Evolutionary conservation across 2,329 filamentous ascomycete genomes (phyloP).

Genomic region (Aspergillus floridensis): DNA sequence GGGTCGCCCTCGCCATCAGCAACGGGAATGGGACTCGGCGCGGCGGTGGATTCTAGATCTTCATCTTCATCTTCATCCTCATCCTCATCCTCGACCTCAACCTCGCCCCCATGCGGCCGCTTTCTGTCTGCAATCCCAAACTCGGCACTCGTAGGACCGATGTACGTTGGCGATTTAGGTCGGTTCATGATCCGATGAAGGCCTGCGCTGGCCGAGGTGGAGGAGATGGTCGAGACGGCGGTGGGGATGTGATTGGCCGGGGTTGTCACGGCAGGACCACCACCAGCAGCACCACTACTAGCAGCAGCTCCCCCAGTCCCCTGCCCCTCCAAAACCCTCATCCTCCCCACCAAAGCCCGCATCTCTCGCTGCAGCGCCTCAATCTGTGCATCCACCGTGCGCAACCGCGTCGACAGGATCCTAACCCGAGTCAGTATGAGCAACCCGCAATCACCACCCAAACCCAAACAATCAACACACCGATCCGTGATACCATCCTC

Average conservation of each 20-base stretch:
- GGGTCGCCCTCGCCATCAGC: conserved; percentile 57
- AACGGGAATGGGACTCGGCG: conserved; percentile 22
- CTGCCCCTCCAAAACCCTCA: conserved; percentile 27
- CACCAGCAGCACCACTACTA: conserved; percentile 9
- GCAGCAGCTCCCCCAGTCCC: conserved; percentile 32
- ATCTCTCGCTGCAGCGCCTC: too few relatives aligned
- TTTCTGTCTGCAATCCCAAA: conserved; percentile 28
- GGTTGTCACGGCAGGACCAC: conserved; percentile 8
- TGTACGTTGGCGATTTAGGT: conserved; percentile 33
- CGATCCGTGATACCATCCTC: not conserved
- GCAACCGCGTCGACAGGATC: not conserved
- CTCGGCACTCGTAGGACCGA: conserved; percentile 38
- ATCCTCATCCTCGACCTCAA: not conserved
- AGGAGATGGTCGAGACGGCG: conserved; percentile 12
- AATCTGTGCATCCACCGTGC: too few relatives aligned
- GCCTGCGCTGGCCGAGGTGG: conserved; percentile 13
- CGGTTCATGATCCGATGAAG: conserved; percentile 32
- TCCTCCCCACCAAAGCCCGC: conserved; percentile 3
- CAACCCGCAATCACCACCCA: not conserved
- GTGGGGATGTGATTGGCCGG: conserved; percentile 12
- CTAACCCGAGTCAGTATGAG: not conserved
- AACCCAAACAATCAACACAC: not conserved
- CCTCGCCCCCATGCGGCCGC: not conserved
- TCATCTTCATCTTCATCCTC: conserved; percentile 22
- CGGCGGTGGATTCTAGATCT: conserved; percentile 18